Base-by-base conservation (phyloP, 2,329 filamentous ascomycete genomes). In the Dryadomyces quercus-mongolicae region DNA sequence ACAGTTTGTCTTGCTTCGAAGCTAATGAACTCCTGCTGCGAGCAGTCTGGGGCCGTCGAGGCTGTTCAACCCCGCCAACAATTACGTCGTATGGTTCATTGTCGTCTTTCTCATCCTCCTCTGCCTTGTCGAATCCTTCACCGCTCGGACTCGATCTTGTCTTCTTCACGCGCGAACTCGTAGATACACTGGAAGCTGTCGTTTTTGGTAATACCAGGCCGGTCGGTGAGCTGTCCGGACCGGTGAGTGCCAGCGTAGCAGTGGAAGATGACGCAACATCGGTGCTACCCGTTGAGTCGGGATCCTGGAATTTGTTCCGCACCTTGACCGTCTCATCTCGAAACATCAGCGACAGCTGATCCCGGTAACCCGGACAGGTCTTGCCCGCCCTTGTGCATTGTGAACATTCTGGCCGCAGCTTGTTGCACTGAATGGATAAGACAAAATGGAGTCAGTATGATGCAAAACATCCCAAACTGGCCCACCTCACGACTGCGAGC, bases 311-410 rank as follows among this genome's bases (percentile, higher is more conserved):
- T 62, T 80, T 83, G 58, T 74, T 74, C 25, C 80, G 76, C 48
- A 84, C 80, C 61, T 82, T 78, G 60, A 71, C 76, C 61, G 77
- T 84, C 66, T 85, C 80, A 67, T 85, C 80, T 42, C 81, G 78
- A 63, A 85, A 85, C 74, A 84, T 78, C 55, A 84, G 69, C 36
- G 80, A 80, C 38, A 84, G 67, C 64, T 82, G 78, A 58, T 84
- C 80, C 59, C 81, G 74, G 61, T 85, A 84, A 7, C 81, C 81
- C 20, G 80, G 78, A 60, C 81, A 85, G 61, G 70, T 74, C 65
- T 80, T 79, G 61, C 74, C 73, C 48, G 80, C 74, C 44, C 80
- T 77, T 47, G 76, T 68, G 62, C 81, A 84, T 70, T 84, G 81
- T 22, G 78, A 78, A 62, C 81, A 85, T 61, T 78, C 73, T 5